Evolutionary conservation across 2,329 filamentous ascomycete genomes (phyloP).

Genomic region (Pezicula carpinea): DNA sequence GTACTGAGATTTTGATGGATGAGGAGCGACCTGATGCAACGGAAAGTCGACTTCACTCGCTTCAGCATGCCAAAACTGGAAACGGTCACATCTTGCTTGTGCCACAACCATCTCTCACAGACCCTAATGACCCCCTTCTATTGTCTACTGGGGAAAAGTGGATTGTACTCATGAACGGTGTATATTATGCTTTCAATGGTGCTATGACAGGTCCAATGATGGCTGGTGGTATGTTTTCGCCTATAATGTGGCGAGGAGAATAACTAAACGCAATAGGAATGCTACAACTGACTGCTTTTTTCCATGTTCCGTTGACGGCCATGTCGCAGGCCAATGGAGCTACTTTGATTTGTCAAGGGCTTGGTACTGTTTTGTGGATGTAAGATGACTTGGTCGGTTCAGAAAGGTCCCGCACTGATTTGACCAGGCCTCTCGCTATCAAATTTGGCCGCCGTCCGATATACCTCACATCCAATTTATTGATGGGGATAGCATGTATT

Average conservation of each 20-base stretch:
- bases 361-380: constrained; percentile 13
- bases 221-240: constrained; percentile 11
- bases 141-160: background rate
- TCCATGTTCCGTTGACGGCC: constrained; percentile 2
- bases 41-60: constrained; percentile 3
- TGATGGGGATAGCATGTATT: constrained; percentile 10
- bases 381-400: background rate
- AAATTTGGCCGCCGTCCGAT: constrained; percentile 15
- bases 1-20: constrained; percentile 10
- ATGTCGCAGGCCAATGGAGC: constrained; percentile 11
- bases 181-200: constrained; percentile 9
- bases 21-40: constrained; percentile 4
- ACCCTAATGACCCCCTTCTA: background rate
- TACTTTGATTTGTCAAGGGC: constrained; percentile 10
- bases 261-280: constrained; percentile 6
- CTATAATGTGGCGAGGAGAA: background rate
- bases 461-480: constrained; percentile 11
- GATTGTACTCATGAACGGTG: constrained; percentile 1
- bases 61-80: constrained; percentile 6
- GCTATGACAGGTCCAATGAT: constrained; percentile 10
- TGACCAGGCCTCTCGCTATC: constrained; percentile 14
- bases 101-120: background rate
- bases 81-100: background rate
- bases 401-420: background rate
- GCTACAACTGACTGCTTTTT: constrained; percentile 12